Evolutionary conservation across 148 eudicot genomes (phyloP).

Genomic region (Nepenthes mirabilis): DNA sequence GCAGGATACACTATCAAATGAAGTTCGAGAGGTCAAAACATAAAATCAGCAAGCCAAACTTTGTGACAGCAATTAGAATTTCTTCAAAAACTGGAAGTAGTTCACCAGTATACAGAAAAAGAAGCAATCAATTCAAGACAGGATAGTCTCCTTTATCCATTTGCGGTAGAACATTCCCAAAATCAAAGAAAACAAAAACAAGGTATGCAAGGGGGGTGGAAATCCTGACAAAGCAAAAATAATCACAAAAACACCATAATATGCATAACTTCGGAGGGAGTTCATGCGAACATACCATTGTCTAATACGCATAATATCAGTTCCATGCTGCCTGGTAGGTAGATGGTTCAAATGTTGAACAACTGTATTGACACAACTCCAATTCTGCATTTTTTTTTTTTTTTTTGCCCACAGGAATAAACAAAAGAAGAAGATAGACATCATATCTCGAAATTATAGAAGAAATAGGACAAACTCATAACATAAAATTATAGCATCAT

Average conservation of each 20-base stretch:
- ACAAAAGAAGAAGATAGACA: background rate
- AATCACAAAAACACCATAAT: background rate
- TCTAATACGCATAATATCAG: slow-evolving; percentile 89
- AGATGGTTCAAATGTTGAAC: slow-evolving; percentile 49
- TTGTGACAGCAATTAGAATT: background rate
- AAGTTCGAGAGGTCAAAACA: no score
- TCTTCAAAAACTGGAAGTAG: no score
- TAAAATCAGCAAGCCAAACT: slow-evolving; percentile 2
- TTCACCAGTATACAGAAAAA: no score
- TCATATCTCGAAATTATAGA: background rate
- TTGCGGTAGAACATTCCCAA: background rate
- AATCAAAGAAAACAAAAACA: background rate
- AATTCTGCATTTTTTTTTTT: slow-evolving; percentile 45
- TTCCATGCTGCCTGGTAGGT: slow-evolving; percentile 68
- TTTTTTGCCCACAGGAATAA: background rate
- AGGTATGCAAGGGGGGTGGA: background rate
- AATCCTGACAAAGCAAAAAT: background rate
- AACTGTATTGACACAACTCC: slow-evolving; percentile 73
- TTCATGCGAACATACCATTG: slow-evolving; percentile 35
- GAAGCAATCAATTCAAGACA: no score
- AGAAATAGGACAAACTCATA: background rate
- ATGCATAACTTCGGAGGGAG: background rate
- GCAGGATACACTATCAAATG: no score
- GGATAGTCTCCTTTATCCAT: no score
- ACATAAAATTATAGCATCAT: slow-evolving; percentile 1